Base-by-base conservation (phyloP, 192 early-diverging fungal genomes). In the Gigaspora rosea region DNA sequence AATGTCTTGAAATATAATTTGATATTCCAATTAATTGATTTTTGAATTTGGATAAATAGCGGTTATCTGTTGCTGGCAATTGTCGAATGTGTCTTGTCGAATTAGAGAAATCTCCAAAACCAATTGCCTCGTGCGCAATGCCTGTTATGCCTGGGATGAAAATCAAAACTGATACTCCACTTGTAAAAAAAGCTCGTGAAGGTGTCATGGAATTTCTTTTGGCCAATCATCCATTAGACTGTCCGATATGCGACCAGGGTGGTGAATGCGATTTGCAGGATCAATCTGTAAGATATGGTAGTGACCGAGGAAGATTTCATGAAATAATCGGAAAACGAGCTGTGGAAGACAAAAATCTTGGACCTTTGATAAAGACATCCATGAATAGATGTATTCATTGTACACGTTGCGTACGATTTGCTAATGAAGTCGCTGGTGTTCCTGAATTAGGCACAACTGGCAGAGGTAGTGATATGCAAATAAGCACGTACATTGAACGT, bases 341-440 rank as follows among this genome's bases (percentile, higher is more conserved):
- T 16, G 94, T 94, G 8, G 97, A 97, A 84, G 95, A 99, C 88
- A 99, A 99, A 89, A 88, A 97, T 81, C 84, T 99, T 72, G 97
- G 97, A 33, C 97, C 97, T 52, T 87, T 99, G 69, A 92, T 99
- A 67, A 94, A 95, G 80, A 99, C 97, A 18, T 89, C 90, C 58
- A 99, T 99, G 97, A 99, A 93, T 48, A 91, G 97, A 64, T 99
- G 97, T 88, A 99, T 99, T 84, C 97, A 99, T 80, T 99, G 97
- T 90, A 99, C 97, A 27, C 93, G 97, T 56, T 99, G 97, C 78
- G 97, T 99, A 69, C 92, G 97, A 73, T 99, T 99, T 64, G 92
- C 96, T 52, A 99, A 97, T 86, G 97, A 99, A 84, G 93, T 99
- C 67, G 97, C 96, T 36, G 97, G 97, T 41, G 94, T 94, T 35